Conservation (phyloP, 352 stramenopile genomes). For the Thalassiosira allenii region DNA sequence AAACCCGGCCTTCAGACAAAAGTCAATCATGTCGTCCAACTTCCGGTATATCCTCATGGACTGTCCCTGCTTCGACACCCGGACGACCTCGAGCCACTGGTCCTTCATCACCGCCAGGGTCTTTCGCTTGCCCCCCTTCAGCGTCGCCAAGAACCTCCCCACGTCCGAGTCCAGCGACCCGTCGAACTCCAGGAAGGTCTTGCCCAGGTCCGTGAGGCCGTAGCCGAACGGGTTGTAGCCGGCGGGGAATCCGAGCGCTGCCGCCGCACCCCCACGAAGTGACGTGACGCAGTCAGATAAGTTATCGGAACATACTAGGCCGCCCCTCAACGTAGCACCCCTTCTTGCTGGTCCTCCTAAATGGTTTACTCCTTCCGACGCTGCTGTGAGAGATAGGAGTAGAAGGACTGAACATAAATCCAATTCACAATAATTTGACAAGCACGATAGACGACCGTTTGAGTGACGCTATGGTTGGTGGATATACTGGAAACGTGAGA, state of each 20-base stretch:
- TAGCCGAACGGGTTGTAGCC: constrained; percentile 82
- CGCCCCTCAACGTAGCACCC: neutral
- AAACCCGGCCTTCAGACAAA: constrained; percentile 78
- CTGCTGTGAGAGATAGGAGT: neutral
- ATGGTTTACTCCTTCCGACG: neutral
- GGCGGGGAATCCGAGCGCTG: constrained; percentile 50
- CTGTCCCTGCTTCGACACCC: constrained; percentile 76
- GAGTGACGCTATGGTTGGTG: no score
- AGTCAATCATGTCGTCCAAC: constrained; percentile 74
- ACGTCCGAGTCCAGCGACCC: constrained; percentile 80
- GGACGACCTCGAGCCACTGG: constrained; percentile 81
- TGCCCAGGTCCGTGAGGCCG: constrained; percentile 69
- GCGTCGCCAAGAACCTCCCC: constrained; percentile 71
- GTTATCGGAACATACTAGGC: no score
- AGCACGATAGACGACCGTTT: no score
- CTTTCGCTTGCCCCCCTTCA: constrained; percentile 67
- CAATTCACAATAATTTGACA: no score
- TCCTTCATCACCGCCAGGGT: constrained; percentile 55
- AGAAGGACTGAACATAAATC: no score
- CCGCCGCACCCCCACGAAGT: constrained; percentile 18
- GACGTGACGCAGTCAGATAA: neutral
- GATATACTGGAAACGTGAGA: no score
- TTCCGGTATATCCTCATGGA: constrained; percentile 78
- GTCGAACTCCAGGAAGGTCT: constrained; percentile 75
- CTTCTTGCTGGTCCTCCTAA: neutral